A percentile compares a stretch with the other conserved stretches of the same genome.
Evolutionary conservation across 2,329 filamentous ascomycete species (phyloP).

Genomic region (Aspergillus tubingensis): DNA sequence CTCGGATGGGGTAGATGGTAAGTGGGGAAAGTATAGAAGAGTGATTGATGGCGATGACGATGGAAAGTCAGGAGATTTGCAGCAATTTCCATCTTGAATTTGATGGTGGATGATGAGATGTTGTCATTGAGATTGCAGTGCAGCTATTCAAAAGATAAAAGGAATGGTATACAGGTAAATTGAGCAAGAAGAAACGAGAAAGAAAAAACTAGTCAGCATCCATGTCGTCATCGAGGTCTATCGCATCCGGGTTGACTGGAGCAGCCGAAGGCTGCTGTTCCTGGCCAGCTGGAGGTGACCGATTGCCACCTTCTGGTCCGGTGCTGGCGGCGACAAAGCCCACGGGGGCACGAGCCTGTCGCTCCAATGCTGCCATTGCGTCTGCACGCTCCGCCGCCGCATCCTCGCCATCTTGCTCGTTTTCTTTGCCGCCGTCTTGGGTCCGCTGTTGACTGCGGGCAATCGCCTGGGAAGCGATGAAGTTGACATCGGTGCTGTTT

Average conservation of each 20-base stretch:
- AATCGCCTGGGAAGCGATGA: constrained; percentile 93
- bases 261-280: constrained; percentile 19
- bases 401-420: constrained; percentile 47
- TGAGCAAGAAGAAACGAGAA: neutral
- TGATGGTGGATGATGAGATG: neutral
- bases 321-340: constrained; percentile 90
- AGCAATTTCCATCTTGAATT: neutral
- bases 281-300: constrained; percentile 40
- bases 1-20: no score
- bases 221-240: constrained; percentile 71
- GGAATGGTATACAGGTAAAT: constrained; percentile 4
- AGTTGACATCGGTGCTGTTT: constrained; percentile 85
- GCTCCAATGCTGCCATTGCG: constrained; percentile 86
- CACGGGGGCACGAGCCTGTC: constrained; percentile 81
- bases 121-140: neutral
- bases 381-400: constrained; percentile 60
- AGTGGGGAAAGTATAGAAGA: neutral
- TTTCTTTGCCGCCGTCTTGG: constrained; percentile 33
- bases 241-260: constrained; percentile 78
- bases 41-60: neutral
- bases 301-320: constrained; percentile 66
- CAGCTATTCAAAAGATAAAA: constrained; percentile 10
- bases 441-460: constrained; percentile 70
- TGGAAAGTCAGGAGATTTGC: neutral
- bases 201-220: constrained; percentile 32